Conservation (phyloP, 192 early-diverging fungal genomes). For the Chytriomyces hyalinus region DNA sequence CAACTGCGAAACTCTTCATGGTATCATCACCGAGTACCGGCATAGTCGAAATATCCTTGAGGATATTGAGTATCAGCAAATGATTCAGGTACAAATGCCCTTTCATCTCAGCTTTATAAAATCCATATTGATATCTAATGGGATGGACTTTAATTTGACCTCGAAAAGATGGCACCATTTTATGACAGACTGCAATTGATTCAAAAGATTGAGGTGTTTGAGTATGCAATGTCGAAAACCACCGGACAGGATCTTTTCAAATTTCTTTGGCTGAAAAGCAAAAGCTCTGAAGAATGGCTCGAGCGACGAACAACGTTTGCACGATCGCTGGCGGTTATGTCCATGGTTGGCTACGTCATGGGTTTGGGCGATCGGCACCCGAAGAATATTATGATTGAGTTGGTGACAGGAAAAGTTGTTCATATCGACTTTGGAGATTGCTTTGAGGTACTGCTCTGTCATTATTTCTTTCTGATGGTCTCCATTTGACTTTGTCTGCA, state of each 20-base stretch:
- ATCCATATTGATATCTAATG: constrained; percentile 45
- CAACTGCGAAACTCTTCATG: constrained; percentile 77
- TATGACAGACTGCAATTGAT: constrained; percentile 74
- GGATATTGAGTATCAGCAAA: constrained; percentile 79
- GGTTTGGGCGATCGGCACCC: constrained; percentile 90
- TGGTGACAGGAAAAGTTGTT: constrained; percentile 79
- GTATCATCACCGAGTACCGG: constrained; percentile 76
- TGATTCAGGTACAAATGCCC: constrained; percentile 55
- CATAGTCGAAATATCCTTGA: constrained; percentile 72
- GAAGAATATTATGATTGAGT: constrained; percentile 83
- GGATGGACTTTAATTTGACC: constrained; percentile 12
- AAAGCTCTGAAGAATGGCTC: constrained; percentile 84
- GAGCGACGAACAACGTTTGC: constrained; percentile 87
- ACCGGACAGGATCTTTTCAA: constrained; percentile 84
- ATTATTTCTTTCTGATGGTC: neutral
- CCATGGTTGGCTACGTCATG: constrained; percentile 90
- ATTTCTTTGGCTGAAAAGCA: constrained; percentile 84
- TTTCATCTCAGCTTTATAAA: neutral
- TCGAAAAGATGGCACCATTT: constrained; percentile 71
- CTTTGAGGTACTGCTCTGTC: constrained; percentile 67
- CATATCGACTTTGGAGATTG: constrained; percentile 95
- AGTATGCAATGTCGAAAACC: constrained; percentile 78
- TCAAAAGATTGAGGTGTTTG: constrained; percentile 85
- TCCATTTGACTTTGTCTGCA: too few relatives aligned
- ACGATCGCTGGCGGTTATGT: constrained; percentile 86